Evolutionary conservation across 495 filamentous ascomycete species (phyloP), one percentile per base, ranked within the genome.

Genomic region (Letharia columbiana): DNA sequence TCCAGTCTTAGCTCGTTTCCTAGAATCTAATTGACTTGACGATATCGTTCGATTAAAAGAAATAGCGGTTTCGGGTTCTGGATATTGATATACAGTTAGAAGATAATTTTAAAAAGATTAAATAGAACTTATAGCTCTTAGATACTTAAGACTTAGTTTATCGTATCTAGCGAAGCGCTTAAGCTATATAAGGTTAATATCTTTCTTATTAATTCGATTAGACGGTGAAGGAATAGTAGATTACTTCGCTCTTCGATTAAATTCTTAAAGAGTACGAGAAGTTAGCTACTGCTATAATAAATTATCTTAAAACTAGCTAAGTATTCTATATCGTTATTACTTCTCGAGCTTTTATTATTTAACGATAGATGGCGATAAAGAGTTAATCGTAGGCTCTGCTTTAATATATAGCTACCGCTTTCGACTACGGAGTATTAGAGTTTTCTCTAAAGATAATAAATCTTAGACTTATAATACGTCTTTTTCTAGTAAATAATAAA

Each of bases 161-260:
- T 70, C 73, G 62, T 71, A 50, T 68, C 71, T 72, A 60, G 65
- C 68, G 66, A 73, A 73, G 50, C 68, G 67, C 50, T 71, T 67
- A 33, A 73, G 68, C 33, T 66, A 23, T 61, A 40, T 35, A 66
- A 62, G 50, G 41, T 72, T 31, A 42, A 66, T 66, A 50, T 69
- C 50, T 54, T 67, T 44, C 35, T 67, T 64, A 35, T 33, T 61
- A 61, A 52, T 71, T 44, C 45, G 62, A 13, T 64, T 2, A 69
- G 54, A 33, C 15, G 62, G 64, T 35, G 63, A 20, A 40, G 63
- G 52, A 49, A 12, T 15, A 63, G 50, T 28, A 63, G 63, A 63
- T 35, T 15, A 62, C 15, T 20, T 7, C 12, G 44, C 50, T 35
- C 23, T 50, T 62, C 68, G 68, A 72, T 73, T 62, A 61, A 72